A percentile compares a stretch with the other conserved stretches of the same genome.
phyloP scores from a whole-genome alignment of 2,329 filamentous ascomycete species.

The Colletotrichum lentis region DNA sequence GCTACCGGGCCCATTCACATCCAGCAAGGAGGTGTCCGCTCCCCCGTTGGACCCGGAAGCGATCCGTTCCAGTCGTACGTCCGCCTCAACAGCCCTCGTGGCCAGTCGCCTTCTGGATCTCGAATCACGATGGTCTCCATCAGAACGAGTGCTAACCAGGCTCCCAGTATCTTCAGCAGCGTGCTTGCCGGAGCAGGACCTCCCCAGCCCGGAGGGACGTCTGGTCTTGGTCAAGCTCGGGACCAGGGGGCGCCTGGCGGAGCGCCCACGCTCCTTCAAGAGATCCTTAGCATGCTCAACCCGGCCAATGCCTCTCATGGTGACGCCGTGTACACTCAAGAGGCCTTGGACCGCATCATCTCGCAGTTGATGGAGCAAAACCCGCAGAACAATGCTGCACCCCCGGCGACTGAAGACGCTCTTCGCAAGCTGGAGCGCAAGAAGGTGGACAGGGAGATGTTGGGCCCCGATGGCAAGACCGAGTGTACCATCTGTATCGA shows the following conservation, averaged over 20 bases:
- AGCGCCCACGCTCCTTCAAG: slow-evolving; percentile 52
- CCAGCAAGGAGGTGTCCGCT: slow-evolving; percentile 36
- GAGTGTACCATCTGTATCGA: slow-evolving; percentile 98
- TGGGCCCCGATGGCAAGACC: slow-evolving; percentile 70
- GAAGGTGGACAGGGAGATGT: slow-evolving; percentile 73
- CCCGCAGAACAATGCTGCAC: slow-evolving; percentile 77
- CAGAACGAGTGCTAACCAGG: slow-evolving; percentile 46
- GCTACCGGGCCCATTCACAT: slow-evolving; percentile 50
- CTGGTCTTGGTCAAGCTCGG: slow-evolving; percentile 32
- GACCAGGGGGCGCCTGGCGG: slow-evolving; percentile 18
- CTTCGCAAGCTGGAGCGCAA: slow-evolving; percentile 78
- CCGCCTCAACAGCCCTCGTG: slow-evolving; percentile 24
- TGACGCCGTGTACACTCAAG: slow-evolving; percentile 89
- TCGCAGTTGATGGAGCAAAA: slow-evolving; percentile 88
- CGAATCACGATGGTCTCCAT: slow-evolving; percentile 37
- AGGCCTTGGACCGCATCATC: slow-evolving; percentile 88
- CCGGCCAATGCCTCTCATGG: slow-evolving; percentile 66
- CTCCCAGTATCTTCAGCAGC: slow-evolving; percentile 56
- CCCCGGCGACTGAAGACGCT: slow-evolving; percentile 78
- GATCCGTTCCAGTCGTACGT: slow-evolving; percentile 62
- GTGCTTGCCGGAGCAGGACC: slow-evolving; percentile 53
- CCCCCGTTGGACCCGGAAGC: slow-evolving; percentile 31
- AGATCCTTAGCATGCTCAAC: slow-evolving; percentile 64
- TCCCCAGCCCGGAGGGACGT: slow-evolving; percentile 44
- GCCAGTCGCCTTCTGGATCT: slow-evolving; percentile 28